Base-by-base conservation (phyloP, 768 basidiomycete genomes). In the Suillus discolor region DNA sequence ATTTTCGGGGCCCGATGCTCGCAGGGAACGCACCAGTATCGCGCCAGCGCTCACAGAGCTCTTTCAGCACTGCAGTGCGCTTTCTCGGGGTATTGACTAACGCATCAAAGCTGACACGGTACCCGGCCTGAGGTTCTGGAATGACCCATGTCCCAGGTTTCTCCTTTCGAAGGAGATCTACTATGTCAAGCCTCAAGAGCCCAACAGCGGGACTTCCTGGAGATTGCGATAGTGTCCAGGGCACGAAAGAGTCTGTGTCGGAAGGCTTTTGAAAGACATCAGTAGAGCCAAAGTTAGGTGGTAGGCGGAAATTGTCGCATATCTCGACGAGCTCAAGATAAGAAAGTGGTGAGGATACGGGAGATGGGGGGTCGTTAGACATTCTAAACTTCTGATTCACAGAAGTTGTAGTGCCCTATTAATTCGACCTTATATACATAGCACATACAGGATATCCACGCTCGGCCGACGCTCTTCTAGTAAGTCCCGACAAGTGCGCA, bases 11-110 rank as follows among this genome's bases (percentile, higher is more conserved):
- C 5, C 91, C 90, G 74, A 93, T 90, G 38, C 88, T 81, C 62
- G 88, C 84, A 20, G 83, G 71, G 69, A 89, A 92, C 57, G 61
- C 71, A 9, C 83, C 87, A 6, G 75, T 79, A 71, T 91, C 89
- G 51, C 91, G 84, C 93, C 93, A 95, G 53, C 86, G 83, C 73
- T 88, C 87, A 74, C 89, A 92, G 20, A 94, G 75, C 67, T 84
- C 86, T 66, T 81, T 83, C 82, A 94, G 85, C 12, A 81, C 85
- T 2, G 74, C 79, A 8, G 87, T 89, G 51, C 93, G 86, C 70
- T 85, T 86, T 25, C 79, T 74, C 11, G 86, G 85, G 13, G 85
- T 87, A 73, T 87, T 77, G 55, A 89, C 66, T 68, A 82, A 83
- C 4, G 73, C 65, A 47, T 81, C 78, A 70, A 92, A 89, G 69